Evolutionary conservation across 1,284 basidiomycete species (phyloP), one percentile per base, ranked within the genome.

Genomic region (Tetrapyrgos nigripes): DNA sequence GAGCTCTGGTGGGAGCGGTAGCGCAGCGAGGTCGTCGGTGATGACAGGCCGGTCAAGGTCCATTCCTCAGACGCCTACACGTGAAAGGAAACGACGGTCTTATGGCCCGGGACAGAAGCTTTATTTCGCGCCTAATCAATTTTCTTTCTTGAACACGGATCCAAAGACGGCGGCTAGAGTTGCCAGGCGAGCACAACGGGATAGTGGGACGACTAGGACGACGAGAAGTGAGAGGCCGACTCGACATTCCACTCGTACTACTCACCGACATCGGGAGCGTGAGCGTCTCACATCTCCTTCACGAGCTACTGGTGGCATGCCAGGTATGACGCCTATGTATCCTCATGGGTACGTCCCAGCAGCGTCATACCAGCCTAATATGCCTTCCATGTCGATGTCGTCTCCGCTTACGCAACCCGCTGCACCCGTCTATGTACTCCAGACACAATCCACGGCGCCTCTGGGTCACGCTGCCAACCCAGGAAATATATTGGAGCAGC

Each of bases 11-110:
- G 46, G 43, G 6, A 43, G 31, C 21, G 26, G 21, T 24, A 57
- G 51, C 48, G 58, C 17, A 19, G 48, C 11, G 19, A 53, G 59
- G 40, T 60, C 59, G 17, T 61, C 59, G n/a, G 14, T 40, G 5
- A 50, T 35, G 1, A 55, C 53, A 27, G 50, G 45, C 19, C 33
- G 33, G 26, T 28, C 31, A 45, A 44, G 50, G 23, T 37, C 53
- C 9, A 23, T 35, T 23, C 43, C 35, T 29, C 46, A 40, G 21
- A 17, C 37, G 19, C 37, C 37, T n/a, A 17, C 37, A 17, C 37
- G 37, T n/a, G 37, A 40, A n/a, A 40, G 17, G 37, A 40, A 40
- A 40, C 37, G 37, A 5, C 37, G 37, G 5, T 40, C 37, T 8
- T 8, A 17, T 17, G 17, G 6, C 19, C 19, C 37, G 6, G 37